A percentile compares a stretch with the other conserved stretches of the same genome.
Evolutionary conservation across 805 yeast genomes (phyloP).

Genomic region (Candida michaelii): DNA sequence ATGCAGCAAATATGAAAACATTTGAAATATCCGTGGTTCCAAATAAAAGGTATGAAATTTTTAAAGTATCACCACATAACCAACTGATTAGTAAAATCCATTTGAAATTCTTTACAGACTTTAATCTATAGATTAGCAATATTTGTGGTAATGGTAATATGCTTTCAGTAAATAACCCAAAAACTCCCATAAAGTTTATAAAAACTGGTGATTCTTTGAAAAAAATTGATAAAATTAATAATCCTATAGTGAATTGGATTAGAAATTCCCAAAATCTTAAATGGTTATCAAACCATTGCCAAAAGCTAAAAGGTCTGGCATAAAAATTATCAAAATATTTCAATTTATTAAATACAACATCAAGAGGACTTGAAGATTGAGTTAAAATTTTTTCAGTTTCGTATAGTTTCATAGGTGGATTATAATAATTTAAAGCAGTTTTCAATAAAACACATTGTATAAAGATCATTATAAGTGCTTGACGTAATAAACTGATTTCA

Average conservation of each 20-base stretch:
- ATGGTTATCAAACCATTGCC: constrained; percentile 78
- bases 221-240: constrained; percentile 41
- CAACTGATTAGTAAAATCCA: constrained; percentile 73
- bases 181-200: constrained; percentile 54
- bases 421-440: constrained; percentile 61
- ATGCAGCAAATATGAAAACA: constrained; percentile 66
- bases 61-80: constrained; percentile 86
- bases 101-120: constrained; percentile 77
- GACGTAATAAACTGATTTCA: constrained; percentile 75
- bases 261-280: constrained; percentile 63
- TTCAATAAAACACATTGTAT: constrained; percentile 68
- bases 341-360: constrained; percentile 28
- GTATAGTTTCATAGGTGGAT: constrained; percentile 28
- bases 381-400: constrained; percentile 26
- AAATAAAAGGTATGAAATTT: constrained; percentile 68
- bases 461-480: constrained; percentile 80
- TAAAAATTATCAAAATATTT: constrained; percentile 66
- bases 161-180: constrained; percentile 71
- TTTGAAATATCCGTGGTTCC: constrained; percentile 71
- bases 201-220: constrained; percentile 37
- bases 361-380: constrained; percentile 17
- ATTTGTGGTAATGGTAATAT: constrained; percentile 77
- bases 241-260: constrained; percentile 40
- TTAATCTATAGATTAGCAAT: constrained; percentile 61
- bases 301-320: constrained; percentile 62